Conservation (phyloP, 768 basidiomycete species). For the Suillus hirtellus region DNA sequence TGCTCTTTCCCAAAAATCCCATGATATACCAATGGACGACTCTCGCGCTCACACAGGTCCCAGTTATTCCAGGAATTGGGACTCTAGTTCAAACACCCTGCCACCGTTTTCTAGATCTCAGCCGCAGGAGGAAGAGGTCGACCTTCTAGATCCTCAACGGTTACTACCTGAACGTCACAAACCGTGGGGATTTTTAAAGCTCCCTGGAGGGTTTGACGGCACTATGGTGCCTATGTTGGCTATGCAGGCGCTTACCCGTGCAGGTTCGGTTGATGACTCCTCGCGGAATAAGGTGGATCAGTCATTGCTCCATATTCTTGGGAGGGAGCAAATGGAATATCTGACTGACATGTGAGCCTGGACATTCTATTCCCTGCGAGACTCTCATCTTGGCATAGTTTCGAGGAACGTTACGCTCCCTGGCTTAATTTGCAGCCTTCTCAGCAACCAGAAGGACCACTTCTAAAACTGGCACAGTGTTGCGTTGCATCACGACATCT, state of each 20-base stretch:
- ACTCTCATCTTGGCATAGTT: constrained; percentile 28
- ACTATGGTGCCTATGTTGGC: constrained; percentile 47
- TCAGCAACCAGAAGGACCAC: constrained; percentile 29
- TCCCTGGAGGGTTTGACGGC: constrained; percentile 43
- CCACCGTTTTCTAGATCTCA: constrained; percentile 22
- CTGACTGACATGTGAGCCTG: constrained; percentile 40
- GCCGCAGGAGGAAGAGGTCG: constrained; percentile 28
- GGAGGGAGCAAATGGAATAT: constrained; percentile 34
- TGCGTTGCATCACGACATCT: constrained; percentile 47
- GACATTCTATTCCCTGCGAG: background rate
- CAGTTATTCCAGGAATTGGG: constrained; percentile 25
- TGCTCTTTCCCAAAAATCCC: constrained; percentile 22
- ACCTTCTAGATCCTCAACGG: constrained; percentile 35
- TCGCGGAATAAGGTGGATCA: constrained; percentile 26
- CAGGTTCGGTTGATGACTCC: constrained; percentile 26
- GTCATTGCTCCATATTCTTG: constrained; percentile 34
- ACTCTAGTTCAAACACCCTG: constrained; percentile 14
- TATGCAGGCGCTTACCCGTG: constrained; percentile 41
- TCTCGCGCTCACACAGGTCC: constrained; percentile 14
- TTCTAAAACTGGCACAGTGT: constrained; percentile 47
- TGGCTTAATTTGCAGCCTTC: constrained; percentile 43
- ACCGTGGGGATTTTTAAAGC: constrained; percentile 41
- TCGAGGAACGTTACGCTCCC: constrained; percentile 43
- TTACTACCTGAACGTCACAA: constrained; percentile 36
- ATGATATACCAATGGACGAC: constrained; percentile 24